Base-by-base conservation (phyloP, 1,284 basidiomycete species). In the Xanthoconium separans region DNA sequence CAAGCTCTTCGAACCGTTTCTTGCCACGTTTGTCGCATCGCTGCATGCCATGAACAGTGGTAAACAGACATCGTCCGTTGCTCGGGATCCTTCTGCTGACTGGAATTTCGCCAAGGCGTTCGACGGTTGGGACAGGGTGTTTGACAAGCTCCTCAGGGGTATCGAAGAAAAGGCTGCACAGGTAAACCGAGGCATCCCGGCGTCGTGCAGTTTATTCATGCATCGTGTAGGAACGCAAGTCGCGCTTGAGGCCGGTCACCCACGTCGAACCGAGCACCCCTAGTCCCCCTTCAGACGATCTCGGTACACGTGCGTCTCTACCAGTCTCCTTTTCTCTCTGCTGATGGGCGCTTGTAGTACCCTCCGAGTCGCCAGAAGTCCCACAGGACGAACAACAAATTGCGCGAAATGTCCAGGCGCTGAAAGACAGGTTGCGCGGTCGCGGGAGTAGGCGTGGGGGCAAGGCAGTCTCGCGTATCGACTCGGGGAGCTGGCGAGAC, bases 371-470 rank as follows among this genome's bases (percentile, higher is more conserved):
- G 15, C 70, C 77, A n/a, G 81, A 84, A 44, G 66, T 72, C 3
- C 74, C 81, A n/a, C 77, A 81, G 44, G 91, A 95, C 59, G 91
- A 91, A 51, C 87, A 95, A 65, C 87, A 93, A 64, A 98, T 98
- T 61, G 87, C 95, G 11, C 82, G 91, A 63, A 98, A 95, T 65
- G 91, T 97, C 2, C 89, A 95, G 65, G 93, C 92, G 0, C 77
- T 98, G 51, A 97, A 95, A 70, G 87, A 82, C 51, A 81, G 93
- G 37, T 74, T 96, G 45, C 83, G 88, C 51, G 85, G 85, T 16
- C 77, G 85, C 54, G 85, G 86, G 0, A 83, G 79, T 18, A 76
- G 78, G 61, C 79, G 79, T 54, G 80, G 77, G 43, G 82, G 79
- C 58, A 75, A 83, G 66, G 77, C 77, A 47, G 66, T 61, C 63